Conservation (phyloP, 441 rosid genomes). For the Arabidopsis hybrid region DNA sequence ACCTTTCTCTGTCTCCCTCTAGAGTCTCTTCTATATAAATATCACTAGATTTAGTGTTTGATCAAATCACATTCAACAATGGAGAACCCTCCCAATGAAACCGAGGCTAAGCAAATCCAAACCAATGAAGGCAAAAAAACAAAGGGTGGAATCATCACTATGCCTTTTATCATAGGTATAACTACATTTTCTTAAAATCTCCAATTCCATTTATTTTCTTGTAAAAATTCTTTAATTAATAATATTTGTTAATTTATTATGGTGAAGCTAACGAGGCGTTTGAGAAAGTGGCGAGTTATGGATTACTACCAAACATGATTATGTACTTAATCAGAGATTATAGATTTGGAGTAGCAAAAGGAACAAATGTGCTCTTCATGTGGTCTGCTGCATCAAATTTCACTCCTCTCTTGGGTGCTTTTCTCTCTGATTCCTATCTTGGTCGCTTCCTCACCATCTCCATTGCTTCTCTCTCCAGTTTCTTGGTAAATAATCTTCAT, state of each 20-base stretch:
- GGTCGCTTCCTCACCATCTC: conserved; percentile 81
- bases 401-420: conserved; percentile 75
- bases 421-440: conserved; percentile 77
- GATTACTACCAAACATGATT: conserved; percentile 77
- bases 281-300: conserved; percentile 86
- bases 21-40: conserved; percentile 1
- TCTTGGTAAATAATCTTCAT: conserved; percentile 56
- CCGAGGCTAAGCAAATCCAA: conserved; percentile 40
- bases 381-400: conserved; percentile 85
- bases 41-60: conserved; percentile 21
- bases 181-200: neutral
- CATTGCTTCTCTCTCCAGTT: conserved; percentile 67
- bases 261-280: conserved; percentile 76
- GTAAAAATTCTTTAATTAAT: neutral
- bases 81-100: conserved; percentile 52
- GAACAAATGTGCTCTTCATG: conserved; percentile 62
- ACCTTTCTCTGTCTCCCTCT: conserved; percentile 1
- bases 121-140: conserved; percentile 34
- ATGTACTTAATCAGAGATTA: conserved; percentile 69
- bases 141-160: conserved; percentile 85
- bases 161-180: conserved; percentile 88
- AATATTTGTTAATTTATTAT: neutral
- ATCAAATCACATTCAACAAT: conserved; percentile 36
- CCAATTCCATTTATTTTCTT: neutral
- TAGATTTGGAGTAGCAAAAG: conserved; percentile 55